A percentile compares a stretch with the other conserved stretches of the same genome.
These are phyloP conservation scores for Brasilioporus rufonigricans DNA, from an alignment of 768 basidiomycete species.

Conservation along the genomic window DNA sequence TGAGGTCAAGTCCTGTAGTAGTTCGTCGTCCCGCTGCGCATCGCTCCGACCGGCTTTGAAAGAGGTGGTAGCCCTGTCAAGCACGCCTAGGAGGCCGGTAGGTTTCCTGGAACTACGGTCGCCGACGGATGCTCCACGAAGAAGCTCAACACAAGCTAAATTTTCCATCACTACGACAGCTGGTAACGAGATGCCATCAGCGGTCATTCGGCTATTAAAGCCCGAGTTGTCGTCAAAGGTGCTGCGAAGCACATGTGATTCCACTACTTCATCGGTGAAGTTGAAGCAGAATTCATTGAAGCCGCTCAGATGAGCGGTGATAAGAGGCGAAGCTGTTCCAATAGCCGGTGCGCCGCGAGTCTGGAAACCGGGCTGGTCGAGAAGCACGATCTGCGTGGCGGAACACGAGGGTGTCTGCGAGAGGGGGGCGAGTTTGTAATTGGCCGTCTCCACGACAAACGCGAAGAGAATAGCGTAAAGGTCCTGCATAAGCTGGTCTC, in stretches of 20 bases:
- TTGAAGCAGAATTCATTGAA: constrained; percentile 64
- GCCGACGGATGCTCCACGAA: constrained; percentile 50
- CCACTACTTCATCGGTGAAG: constrained; percentile 57
- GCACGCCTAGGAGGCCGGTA: constrained; percentile 54
- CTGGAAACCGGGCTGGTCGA: constrained; percentile 60
- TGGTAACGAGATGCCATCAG: constrained; percentile 54
- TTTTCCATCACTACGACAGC: constrained; percentile 52
- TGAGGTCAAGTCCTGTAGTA: constrained; percentile 48
- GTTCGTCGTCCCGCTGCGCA: constrained; percentile 46
- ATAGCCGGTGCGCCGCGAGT: constrained; percentile 44
- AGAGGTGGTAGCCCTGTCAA: constrained; percentile 50
- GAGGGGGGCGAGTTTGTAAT: constrained; percentile 51
- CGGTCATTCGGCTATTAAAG: constrained; percentile 42
- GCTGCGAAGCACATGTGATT: constrained; percentile 52
- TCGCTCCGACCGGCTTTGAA: constrained; percentile 51
- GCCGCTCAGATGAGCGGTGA: constrained; percentile 54
- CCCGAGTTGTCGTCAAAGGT: constrained; percentile 50
- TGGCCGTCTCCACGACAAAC: constrained; percentile 61
- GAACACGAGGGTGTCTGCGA: constrained; percentile 38
- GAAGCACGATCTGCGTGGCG: constrained; percentile 47
- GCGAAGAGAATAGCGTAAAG: constrained; percentile 64
- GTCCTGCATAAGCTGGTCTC: constrained; percentile 54
- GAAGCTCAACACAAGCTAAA: constrained; percentile 52
- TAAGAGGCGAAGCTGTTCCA: constrained; percentile 45
- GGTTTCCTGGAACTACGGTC: constrained; percentile 50